A percentile compares a stretch with the other conserved stretches of the same genome.
phyloP scores from a whole-genome alignment of 257 asterid genomes.

The Cruciata laevipes region DNA sequence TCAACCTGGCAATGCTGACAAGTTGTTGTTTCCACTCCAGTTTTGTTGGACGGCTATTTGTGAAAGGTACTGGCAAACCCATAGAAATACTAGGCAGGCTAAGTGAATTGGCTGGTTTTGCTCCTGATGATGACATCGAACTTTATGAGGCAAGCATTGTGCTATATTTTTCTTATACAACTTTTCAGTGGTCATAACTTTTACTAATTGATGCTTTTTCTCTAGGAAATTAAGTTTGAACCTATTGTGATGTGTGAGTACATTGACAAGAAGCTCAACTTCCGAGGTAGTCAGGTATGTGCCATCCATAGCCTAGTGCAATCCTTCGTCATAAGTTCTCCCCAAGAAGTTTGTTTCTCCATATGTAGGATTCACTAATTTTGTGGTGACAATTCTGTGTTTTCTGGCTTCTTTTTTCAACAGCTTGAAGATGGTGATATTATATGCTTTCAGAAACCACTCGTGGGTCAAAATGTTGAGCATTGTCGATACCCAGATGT shows the following conservation, averaged over 20 bases:
- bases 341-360: neutral
- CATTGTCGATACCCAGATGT: slow-evolving; percentile 56
- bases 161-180: neutral
- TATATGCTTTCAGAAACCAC: slow-evolving; percentile 60
- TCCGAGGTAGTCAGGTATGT: slow-evolving; percentile 56
- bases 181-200: neutral
- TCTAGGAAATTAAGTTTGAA: slow-evolving; percentile 73
- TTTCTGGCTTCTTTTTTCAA: slow-evolving; percentile 13
- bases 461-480: slow-evolving; percentile 38
- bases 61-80: slow-evolving; percentile 56
- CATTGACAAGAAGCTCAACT: slow-evolving; percentile 49
- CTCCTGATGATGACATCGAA: slow-evolving; percentile 68
- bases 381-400: neutral
- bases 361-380: neutral
- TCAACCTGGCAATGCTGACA: neutral
- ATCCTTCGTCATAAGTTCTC: neutral
- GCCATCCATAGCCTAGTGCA: slow-evolving; percentile 2
- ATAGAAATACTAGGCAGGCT: slow-evolving; percentile 47
- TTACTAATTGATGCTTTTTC: slow-evolving; percentile 4
- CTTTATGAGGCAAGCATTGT: slow-evolving; percentile 56
- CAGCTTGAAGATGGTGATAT: slow-evolving; percentile 88
- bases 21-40: slow-evolving; percentile 23
- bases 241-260: slow-evolving; percentile 75
- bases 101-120: slow-evolving; percentile 65
- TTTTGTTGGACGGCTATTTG: slow-evolving; percentile 67